Percentiles rank a stretch among this genome's conserved stretches.
phyloP scores from a whole-genome alignment of 495 filamentous ascomycete genomes.

The Geoglossum glabrum region DNA sequence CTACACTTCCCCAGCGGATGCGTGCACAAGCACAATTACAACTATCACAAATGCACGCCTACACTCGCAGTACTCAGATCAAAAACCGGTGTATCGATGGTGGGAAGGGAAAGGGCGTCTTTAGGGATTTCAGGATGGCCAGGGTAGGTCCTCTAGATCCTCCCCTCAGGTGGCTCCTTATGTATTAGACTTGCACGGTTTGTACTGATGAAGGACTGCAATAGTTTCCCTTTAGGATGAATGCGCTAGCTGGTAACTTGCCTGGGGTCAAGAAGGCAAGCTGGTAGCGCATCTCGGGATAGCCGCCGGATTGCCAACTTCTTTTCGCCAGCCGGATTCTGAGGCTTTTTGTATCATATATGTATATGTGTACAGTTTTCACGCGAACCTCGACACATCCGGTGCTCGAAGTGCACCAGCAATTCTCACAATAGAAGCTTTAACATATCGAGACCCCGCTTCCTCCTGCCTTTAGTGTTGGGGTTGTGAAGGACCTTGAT shows the following conservation, averaged over 20 bases:
- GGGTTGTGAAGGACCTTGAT: background rate
- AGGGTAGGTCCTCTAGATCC: conserved; percentile 38
- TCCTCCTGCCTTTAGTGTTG: background rate
- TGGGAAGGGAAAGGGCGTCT: conserved; percentile 66
- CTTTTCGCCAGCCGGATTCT: conserved; percentile 1
- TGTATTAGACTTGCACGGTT: background rate
- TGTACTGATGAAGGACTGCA: background rate
- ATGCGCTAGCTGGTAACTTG: conserved; percentile 70
- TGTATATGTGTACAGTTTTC: background rate
- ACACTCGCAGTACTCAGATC: conserved; percentile 83
- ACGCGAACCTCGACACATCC: background rate
- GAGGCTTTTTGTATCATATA: background rate
- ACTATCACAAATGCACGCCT: conserved; percentile 82
- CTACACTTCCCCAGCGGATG: conserved; percentile 55
- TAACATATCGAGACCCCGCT: background rate
- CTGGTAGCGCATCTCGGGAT: conserved; percentile 43
- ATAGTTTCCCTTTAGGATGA: conserved; percentile 79
- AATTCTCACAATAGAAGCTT: background rate
- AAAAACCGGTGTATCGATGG: conserved; percentile 79
- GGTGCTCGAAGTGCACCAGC: background rate
- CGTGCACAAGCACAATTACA: conserved; percentile 83
- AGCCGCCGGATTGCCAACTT: background rate
- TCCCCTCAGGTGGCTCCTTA: background rate
- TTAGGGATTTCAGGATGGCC: conserved; percentile 76
- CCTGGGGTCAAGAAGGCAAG: conserved; percentile 91